Evolutionary conservation across 176 grass and related monocot species (phyloP), one percentile per base, ranked within the genome.

Genomic region (Hsuehochloa calcarea): DNA sequence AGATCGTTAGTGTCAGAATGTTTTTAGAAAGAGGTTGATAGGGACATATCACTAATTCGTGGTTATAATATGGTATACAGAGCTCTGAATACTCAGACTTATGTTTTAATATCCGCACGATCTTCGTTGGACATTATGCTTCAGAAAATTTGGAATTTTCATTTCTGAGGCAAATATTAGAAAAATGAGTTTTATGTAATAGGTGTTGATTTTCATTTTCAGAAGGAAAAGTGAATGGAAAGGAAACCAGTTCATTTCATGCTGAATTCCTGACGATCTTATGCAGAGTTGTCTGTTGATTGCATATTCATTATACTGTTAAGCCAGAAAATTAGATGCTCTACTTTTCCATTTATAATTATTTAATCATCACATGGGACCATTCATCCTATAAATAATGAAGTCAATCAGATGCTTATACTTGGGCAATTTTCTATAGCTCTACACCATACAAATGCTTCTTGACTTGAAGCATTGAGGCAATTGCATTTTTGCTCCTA

Each of bases 391-490:
- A 58, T 29, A 55, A 65, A 62, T 50, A 74, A 51, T 65, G 23
- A 73, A 14, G 52, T 66, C 45, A 54, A 67, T 77, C 62, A 54
- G 16, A 84, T 84, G 23, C 47, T 66, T 65, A 69, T 70, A 43
- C 66, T 60, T 26, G 7, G 51, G 39, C 52, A 8, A 46, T 78
- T 78, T 78, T 78, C 58, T 63, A 45, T 31, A 46, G 23, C 37
- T 41, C 17, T 70, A 31, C 20, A 45, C 9, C 39, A 31, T 46
- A 31, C 19, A 60, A 71, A 8, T 25, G 16, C 3, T 3, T 73
- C 35, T 47, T 72, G 25, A 26, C 61, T 50, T 22, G 26, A 80
- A 22, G 19, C 40, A 34, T 65, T 49, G 7, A 50, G 29, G 59
- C 19, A 67, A 43, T 35, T 38, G 17, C 50, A 47, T 80, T 47